Percentiles rank a stretch among this genome's conserved stretches.
Conservation (phyloP, 805 yeast species). For the Peterozyma toletana region DNA sequence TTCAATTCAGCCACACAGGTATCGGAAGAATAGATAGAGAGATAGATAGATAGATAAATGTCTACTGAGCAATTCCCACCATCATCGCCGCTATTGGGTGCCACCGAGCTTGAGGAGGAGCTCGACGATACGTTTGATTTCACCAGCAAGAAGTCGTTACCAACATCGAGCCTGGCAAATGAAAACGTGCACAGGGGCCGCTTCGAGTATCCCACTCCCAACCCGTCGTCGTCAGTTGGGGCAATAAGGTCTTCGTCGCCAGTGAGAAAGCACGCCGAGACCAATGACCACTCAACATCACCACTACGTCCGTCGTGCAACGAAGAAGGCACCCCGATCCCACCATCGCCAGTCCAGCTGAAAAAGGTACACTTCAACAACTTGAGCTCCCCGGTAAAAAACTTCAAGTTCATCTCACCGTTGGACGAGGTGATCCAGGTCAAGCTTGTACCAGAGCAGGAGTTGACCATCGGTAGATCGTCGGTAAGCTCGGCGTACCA, state of each 20-base stretch:
- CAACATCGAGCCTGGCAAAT: background rate
- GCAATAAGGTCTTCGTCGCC: slow-evolving; percentile 1
- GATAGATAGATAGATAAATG: background rate
- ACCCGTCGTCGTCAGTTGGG: slow-evolving; percentile 9
- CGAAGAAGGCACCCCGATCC: background rate
- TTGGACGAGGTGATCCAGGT: slow-evolving; percentile 27
- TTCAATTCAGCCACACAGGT: background rate
- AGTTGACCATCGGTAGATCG: slow-evolving; percentile 59
- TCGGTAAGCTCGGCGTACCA: slow-evolving; percentile 48
- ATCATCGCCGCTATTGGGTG: slow-evolving; percentile 22
- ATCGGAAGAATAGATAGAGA: background rate
- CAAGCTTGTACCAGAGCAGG: slow-evolving; percentile 29
- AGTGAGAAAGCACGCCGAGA: background rate
- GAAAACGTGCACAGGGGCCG: background rate
- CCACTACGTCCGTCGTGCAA: slow-evolving; percentile 1
- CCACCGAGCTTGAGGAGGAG: slow-evolving; percentile 6
- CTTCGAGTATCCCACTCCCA: slow-evolving; percentile 7
- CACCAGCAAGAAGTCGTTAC: slow-evolving; percentile 1
- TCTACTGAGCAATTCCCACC: slow-evolving; percentile 21
- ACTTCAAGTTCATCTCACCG: slow-evolving; percentile 23
- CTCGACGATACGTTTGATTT: slow-evolving; percentile 2
- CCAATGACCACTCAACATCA: slow-evolving; percentile 1
- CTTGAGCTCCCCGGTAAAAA: background rate
- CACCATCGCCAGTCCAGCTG: background rate
- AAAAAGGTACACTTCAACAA: background rate